These are phyloP conservation scores for Alternaria sp. DNA, from an alignment of 2,329 filamentous ascomycete species.

Conservation along the genomic window DNA sequence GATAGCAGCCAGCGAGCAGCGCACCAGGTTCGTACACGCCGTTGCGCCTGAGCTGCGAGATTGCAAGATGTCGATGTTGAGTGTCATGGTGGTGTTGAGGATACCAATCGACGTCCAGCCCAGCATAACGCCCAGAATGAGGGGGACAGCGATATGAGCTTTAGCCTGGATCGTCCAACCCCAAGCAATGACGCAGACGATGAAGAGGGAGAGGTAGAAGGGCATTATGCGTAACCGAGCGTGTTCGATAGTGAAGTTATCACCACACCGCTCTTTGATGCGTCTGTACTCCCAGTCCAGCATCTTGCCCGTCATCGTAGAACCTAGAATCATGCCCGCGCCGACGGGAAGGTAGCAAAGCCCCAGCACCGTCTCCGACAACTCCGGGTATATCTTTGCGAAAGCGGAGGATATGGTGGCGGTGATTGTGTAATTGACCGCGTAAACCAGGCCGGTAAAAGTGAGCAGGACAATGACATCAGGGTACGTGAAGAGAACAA, in stretches of 20 bases:
- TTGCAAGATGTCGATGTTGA: conserved; percentile 39
- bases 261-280: conserved; percentile 28
- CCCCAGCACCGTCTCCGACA: conserved; percentile 34
- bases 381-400: conserved; percentile 27
- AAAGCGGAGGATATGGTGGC: conserved; percentile 39
- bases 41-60: conserved; percentile 32
- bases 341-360: conserved; percentile 62
- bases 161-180: conserved; percentile 32
- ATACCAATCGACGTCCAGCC: conserved; percentile 38
- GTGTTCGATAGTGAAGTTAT: conserved; percentile 36
- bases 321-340: conserved; percentile 61
- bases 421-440: conserved; percentile 41
- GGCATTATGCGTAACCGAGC: conserved; percentile 37
- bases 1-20: conserved; percentile 33
- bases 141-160: conserved; percentile 30
- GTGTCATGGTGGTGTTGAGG: conserved; percentile 38
- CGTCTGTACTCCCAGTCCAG: conserved; percentile 60
- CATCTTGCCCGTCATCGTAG: conserved; percentile 59
- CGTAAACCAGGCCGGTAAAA: conserved; percentile 38
- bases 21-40: conserved; percentile 35
- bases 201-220: conserved; percentile 32
- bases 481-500: conserved; percentile 36
- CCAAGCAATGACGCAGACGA: conserved; percentile 34
- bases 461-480: conserved; percentile 54
- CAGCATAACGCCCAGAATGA: conserved; percentile 29